A percentile compares a stretch with the other conserved stretches of the same genome.
phyloP scores from a whole-genome alignment of 2,329 filamentous ascomycete species.

The Alternaria atra region DNA sequence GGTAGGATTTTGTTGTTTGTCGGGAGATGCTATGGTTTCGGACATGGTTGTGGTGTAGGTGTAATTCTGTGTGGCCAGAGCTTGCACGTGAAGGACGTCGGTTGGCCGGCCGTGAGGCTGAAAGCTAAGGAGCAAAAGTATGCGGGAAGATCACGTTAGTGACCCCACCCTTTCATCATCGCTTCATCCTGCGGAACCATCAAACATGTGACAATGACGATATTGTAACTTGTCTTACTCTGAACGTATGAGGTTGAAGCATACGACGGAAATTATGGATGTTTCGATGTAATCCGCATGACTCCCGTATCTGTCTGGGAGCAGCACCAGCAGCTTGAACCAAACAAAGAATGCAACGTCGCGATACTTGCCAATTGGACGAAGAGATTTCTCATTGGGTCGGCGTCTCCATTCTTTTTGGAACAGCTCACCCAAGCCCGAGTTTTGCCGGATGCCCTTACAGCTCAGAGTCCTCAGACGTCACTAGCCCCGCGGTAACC shows the following conservation, averaged over 20 bases:
- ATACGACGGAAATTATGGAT: not conserved
- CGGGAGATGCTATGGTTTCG: not conserved
- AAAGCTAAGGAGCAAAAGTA: conserved; percentile 18
- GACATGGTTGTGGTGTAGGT: conserved; percentile 15
- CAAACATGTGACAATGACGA: not conserved
- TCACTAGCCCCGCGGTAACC: conserved; percentile 34
- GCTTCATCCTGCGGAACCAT: not conserved
- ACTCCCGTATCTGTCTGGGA: not conserved
- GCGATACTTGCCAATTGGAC: conserved; percentile 11
- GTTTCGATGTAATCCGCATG: not conserved
- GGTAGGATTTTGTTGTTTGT: conserved; percentile 3
- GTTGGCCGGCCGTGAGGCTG: conserved; percentile 27
- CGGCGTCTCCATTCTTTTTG: conserved; percentile 39
- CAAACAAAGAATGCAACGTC: not conserved
- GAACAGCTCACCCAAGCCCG: conserved; percentile 33
- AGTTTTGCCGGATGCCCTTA: conserved; percentile 38
- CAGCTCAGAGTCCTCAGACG: conserved; percentile 15
- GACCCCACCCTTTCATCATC: conserved; percentile 11
- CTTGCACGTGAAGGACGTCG: conserved; percentile 1
- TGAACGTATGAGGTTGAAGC: not conserved
- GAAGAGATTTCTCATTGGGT: conserved; percentile 22
- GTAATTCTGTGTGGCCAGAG: not conserved
- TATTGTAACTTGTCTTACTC: not conserved
- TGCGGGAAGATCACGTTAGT: conserved; percentile 23
- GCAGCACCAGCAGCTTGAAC: not conserved